phyloP scores from a whole-genome alignment of 164 flowering plant genomes.

The Paratinospora sagittata region DNA sequence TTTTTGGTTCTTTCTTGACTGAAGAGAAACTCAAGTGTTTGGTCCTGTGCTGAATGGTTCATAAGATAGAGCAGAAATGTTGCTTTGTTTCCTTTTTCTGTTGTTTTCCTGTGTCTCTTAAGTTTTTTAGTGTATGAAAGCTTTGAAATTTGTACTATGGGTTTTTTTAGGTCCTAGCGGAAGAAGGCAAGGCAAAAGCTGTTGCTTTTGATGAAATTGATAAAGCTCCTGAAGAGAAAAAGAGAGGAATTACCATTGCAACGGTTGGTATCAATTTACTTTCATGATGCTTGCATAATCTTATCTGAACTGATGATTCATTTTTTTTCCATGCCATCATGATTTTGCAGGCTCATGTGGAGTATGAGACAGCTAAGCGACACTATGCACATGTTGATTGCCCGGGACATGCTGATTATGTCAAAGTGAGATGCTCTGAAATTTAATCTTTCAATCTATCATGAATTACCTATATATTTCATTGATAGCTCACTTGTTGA shows the following conservation, averaged over 20 bases:
- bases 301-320: not conserved
- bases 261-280: slow-evolving; percentile 43
- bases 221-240: slow-evolving; percentile 99
- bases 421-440: slow-evolving; percentile 50
- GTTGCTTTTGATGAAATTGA: slow-evolving; percentile 95
- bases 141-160: slow-evolving; percentile 5
- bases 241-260: slow-evolving; percentile 97
- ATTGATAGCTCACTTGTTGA: not conserved
- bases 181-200: slow-evolving; percentile 95
- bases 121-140: not conserved
- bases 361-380: slow-evolving; percentile 89
- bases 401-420: slow-evolving; percentile 99
- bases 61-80: not conserved
- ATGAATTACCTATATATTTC: not conserved
- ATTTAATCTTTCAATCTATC: not conserved
- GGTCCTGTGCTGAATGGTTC: not conserved
- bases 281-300: slow-evolving; percentile 6
- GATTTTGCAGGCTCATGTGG: slow-evolving; percentile 84
- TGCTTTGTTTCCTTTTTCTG: not conserved
- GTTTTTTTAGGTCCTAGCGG: slow-evolving; percentile 69
- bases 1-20: too few relatives aligned
- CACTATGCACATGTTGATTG: slow-evolving; percentile 99
- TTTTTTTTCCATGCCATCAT: not conserved
- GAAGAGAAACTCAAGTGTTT: too few relatives aligned
- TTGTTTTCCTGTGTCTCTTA: not conserved